Percentiles rank a stretch among this genome's conserved stretches.
phyloP scores from a whole-genome alignment of 2,329 filamentous ascomycete species.

The Plectosphaerella sp. region DNA sequence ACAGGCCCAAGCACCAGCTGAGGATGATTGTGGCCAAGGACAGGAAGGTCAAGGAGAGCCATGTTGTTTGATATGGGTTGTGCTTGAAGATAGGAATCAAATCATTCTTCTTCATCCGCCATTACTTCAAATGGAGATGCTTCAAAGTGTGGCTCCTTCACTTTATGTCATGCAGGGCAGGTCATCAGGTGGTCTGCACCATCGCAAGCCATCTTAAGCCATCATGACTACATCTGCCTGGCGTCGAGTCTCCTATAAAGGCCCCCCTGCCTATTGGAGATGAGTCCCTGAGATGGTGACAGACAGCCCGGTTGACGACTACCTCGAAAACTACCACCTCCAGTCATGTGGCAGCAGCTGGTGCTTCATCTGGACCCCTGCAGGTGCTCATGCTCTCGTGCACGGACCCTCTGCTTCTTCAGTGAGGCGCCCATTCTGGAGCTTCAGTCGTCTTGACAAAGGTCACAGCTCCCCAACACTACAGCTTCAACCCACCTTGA shows the following conservation, averaged over 20 bases:
- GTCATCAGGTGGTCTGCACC: not conserved
- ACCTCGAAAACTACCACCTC: no score
- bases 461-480: not conserved
- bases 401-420: no score
- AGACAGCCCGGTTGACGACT: no score
- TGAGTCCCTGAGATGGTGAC: no score
- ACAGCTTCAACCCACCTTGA: not conserved
- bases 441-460: not conserved
- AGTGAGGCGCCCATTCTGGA: not conserved
- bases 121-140: no score
- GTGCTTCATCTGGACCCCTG: no score
- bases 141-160: not conserved
- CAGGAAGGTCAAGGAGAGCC: constrained; percentile 53
- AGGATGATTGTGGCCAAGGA: constrained; percentile 57
- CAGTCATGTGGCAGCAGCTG: no score
- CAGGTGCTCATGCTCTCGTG: no score
- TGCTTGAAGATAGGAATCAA: not conserved
- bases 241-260: no score
- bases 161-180: not conserved
- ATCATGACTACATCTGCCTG: no score
- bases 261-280: no score
- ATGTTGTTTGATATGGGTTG: constrained; percentile 33
- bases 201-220: no score
- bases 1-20: constrained; percentile 50
- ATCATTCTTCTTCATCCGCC: not conserved